phyloP scores from a whole-genome alignment of 2,329 filamentous ascomycete species.

The Fusarium nygamai region DNA sequence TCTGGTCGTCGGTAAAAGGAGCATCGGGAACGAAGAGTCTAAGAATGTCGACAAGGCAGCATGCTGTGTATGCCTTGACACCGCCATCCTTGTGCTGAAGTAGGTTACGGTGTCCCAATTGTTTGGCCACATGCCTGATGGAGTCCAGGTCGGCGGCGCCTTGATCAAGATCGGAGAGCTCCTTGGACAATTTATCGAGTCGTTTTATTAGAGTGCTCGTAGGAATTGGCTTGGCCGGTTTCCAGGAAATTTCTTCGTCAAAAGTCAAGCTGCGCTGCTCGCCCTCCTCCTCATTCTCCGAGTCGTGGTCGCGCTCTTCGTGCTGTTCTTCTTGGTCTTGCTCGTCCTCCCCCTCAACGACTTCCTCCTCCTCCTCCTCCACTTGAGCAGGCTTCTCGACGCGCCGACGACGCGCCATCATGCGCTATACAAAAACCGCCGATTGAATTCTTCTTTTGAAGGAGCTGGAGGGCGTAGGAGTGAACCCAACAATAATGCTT shows the following conservation, averaged over 20 bases:
- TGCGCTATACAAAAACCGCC: conserved; percentile 32
- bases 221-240: conserved; percentile 87
- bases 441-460: not conserved
- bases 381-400: conserved; percentile 45
- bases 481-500: not conserved
- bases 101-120: conserved; percentile 83
- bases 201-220: conserved; percentile 84
- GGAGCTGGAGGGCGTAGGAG: not conserved
- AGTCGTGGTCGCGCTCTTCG: conserved; percentile 25
- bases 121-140: conserved; percentile 83
- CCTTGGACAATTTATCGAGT: conserved; percentile 81
- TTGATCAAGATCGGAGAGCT: conserved; percentile 87
- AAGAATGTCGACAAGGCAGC: conserved; percentile 92
- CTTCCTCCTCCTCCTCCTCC: conserved; percentile 44
- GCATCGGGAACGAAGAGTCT: conserved; percentile 93
- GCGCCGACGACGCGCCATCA: conserved; percentile 52
- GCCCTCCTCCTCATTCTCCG: conserved; percentile 40
- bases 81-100: conserved; percentile 93
- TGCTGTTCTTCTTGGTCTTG: conserved; percentile 29
- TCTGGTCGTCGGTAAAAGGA: conserved; percentile 87
- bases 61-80: conserved; percentile 87
- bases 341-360: conserved; percentile 41
- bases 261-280: conserved; percentile 70
- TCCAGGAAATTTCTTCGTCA: conserved; percentile 88
- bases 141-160: conserved; percentile 85